phyloP scores from a whole-genome alignment of 1,139 yeast genomes.

The Eremothecium coryli region DNA sequence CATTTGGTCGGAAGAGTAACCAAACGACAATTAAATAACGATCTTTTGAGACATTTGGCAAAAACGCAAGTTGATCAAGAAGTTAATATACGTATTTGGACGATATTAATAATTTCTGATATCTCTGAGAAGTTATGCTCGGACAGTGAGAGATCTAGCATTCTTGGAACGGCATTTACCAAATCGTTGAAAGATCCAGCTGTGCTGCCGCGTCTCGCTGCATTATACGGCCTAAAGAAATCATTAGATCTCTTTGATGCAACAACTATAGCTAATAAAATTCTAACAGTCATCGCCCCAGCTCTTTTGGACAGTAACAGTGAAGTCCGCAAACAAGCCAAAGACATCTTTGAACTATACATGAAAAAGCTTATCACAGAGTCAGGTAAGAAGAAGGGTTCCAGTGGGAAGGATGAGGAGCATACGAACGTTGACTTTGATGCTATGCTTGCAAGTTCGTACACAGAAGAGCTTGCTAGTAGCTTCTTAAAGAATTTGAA shows the following conservation, averaged over 20 bases:
- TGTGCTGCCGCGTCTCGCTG: conserved; percentile 67
- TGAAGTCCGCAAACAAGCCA: conserved; percentile 65
- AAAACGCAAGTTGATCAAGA: conserved; percentile 80
- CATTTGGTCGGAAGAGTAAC: conserved; percentile 57
- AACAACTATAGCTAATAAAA: conserved; percentile 68
- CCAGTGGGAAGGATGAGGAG: conserved; percentile 29
- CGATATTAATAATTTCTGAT: conserved; percentile 65
- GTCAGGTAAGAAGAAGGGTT: conserved; percentile 44
- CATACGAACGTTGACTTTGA: conserved; percentile 24
- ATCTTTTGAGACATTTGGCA: conserved; percentile 69
- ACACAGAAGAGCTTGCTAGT: conserved; percentile 15
- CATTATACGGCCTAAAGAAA: conserved; percentile 63
- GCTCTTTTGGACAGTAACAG: conserved; percentile 67
- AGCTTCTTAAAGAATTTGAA: conserved; percentile 25
- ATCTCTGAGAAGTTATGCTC: conserved; percentile 57
- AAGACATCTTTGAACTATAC: conserved; percentile 53
- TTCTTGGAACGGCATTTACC: conserved; percentile 77
- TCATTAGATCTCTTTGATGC: conserved; percentile 61
- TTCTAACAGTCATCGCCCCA: conserved; percentile 81
- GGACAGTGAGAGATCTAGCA: conserved; percentile 48
- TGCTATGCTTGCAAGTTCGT: conserved; percentile 9
- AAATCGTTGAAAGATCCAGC: conserved; percentile 77
- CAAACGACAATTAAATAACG: conserved; percentile 80
- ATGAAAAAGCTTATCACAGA: conserved; percentile 56
- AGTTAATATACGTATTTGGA: conserved; percentile 78